Evolutionary conservation across 768 basidiomycete species (phyloP), one percentile per base, ranked within the genome.

Genomic region (Amanita rubescens): DNA sequence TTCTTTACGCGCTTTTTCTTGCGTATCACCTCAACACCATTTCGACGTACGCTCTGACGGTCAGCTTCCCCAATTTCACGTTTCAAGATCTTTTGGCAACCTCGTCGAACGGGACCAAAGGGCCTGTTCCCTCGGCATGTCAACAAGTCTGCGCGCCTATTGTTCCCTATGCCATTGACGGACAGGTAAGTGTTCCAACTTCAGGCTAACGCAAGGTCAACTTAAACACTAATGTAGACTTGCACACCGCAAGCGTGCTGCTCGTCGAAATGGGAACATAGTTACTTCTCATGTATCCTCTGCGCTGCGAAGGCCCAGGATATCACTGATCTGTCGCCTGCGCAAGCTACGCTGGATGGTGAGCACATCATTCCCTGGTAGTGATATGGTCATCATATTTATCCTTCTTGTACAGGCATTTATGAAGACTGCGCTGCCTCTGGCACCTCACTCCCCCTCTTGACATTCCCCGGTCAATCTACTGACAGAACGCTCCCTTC

Each of bases 201-300:
- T 35, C 14, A 20, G 8, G 12, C 11, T 51, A 17, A 43, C n/a
- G 24, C n/a, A 56, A 30, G 27, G 27, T 8, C 27, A 7, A 44
- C n/a, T n/a, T n/a, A 51, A 12, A 32, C 25, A 20, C 6, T 8
- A 30, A 20, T 22, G 11, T 46, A 68, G 70, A 56, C 41, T 14
- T 73, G 72, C 49, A 44, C 62, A 8, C 56, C 62, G 0, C 20
- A 57, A 8, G 43, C 57, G 24, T 79, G 77, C 52, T 79, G 78
- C 59, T 64, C 70, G 5, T 53, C 63, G 10, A 58, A 55, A 5
- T 79, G 77, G 53, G 69, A 73, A 54, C 64, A 58, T 0, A 51
- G 56, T 3, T 76, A 73, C 58, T 76, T 67, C 62, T 62, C 69
- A 43, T 79, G 78, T 55, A 62, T 76, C 56, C 33, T 61, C 3